Evolutionary conservation across 495 filamentous ascomycete genomes (phyloP).

Genomic region (Neurospora hispaniola): DNA sequence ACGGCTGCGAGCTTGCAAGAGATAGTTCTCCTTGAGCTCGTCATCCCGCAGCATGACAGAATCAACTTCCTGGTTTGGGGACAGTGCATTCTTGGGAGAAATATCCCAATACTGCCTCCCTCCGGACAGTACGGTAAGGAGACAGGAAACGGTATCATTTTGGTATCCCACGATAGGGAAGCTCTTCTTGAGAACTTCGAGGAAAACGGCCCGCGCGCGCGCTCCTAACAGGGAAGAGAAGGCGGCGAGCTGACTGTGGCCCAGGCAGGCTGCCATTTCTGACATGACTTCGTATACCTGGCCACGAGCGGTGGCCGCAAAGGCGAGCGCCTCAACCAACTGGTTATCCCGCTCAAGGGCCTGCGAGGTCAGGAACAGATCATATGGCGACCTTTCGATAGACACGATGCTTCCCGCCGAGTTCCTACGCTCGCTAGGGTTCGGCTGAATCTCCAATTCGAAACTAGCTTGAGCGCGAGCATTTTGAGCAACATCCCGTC

Average conservation of each 20-base stretch:
- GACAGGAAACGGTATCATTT: conserved; percentile 50
- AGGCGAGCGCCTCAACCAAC: conserved; percentile 29
- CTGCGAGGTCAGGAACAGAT: conserved; percentile 34
- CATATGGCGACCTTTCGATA: conserved; percentile 38
- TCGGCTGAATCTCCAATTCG: conserved; percentile 30
- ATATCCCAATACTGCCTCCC: conserved; percentile 46
- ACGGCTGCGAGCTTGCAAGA: conserved; percentile 53
- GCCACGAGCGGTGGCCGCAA: conserved; percentile 41
- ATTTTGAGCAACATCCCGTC: conserved; percentile 50
- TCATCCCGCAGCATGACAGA: conserved; percentile 44
- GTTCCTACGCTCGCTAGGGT: conserved; percentile 30
- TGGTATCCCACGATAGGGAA: conserved; percentile 52
- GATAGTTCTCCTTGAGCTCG: conserved; percentile 43
- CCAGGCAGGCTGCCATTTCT: conserved; percentile 41
- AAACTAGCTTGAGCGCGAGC: conserved; percentile 48
- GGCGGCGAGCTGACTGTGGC: conserved; percentile 31
- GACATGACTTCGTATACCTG: conserved; percentile 53
- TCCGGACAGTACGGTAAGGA: conserved; percentile 49
- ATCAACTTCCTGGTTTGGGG: conserved; percentile 36
- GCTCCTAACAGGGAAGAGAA: conserved; percentile 37
- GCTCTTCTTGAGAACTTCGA: conserved; percentile 53
- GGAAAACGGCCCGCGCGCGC: conserved; percentile 46
- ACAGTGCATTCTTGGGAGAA: conserved; percentile 21
- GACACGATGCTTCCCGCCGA: conserved; percentile 41
- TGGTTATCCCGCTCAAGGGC: conserved; percentile 29